Percentiles rank a stretch among this genome's conserved stretches.
Evolutionary conservation across 1,284 basidiomycete genomes (phyloP).

Genomic region (Sanghuangporus baumii): DNA sequence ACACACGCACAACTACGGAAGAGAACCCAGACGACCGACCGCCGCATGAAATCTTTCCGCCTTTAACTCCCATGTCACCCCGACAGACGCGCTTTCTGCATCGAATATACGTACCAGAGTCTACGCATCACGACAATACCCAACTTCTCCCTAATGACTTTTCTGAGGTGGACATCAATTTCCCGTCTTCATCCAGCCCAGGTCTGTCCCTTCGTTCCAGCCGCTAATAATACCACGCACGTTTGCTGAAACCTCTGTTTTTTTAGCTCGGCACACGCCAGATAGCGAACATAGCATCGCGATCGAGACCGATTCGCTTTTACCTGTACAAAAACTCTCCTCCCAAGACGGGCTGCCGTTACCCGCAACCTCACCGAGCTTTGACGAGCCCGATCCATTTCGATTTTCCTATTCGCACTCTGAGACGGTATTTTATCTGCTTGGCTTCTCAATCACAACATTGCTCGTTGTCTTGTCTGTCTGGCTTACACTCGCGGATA

Average conservation of each 20-base stretch:
- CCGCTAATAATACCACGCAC: not conserved
- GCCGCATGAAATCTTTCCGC: not conserved
- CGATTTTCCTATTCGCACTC: slow-evolving; percentile 3
- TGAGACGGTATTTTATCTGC: slow-evolving; percentile 4
- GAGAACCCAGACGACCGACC: not conserved
- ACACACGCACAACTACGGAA: not conserved
- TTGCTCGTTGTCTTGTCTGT: slow-evolving; percentile 11
- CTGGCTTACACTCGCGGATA: slow-evolving; percentile 12
- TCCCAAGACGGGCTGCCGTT: not conserved
- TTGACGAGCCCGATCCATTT: not conserved
- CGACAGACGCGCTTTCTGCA: not conserved
- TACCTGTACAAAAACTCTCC: not conserved
- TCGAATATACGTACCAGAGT: not conserved
- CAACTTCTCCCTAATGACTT: not conserved
- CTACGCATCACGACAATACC: not conserved
- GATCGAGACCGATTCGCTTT: slow-evolving; percentile 4
- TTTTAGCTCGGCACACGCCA: not conserved
- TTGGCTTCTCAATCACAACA: not conserved
- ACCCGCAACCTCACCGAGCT: not conserved
- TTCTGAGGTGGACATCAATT: not conserved
- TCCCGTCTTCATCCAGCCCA: not conserved
- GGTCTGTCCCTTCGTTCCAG: not conserved
- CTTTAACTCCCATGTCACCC: not conserved
- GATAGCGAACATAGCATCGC: not conserved
- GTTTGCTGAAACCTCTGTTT: not conserved